Conservation (phyloP, 306 rosid species). For the Cucurbita ficifolia region DNA sequence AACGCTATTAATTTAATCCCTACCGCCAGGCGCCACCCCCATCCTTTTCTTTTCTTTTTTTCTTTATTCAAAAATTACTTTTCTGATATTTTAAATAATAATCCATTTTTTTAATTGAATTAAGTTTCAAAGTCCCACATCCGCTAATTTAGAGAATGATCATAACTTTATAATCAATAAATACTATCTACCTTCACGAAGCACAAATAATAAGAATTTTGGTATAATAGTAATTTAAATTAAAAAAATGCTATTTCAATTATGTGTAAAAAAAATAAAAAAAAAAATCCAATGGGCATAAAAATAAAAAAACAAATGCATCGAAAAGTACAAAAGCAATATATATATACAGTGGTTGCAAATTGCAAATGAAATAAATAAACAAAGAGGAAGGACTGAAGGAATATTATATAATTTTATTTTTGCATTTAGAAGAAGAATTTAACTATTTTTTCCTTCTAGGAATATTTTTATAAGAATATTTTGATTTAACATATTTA, state of each 20-base stretch:
- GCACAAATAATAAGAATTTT: too few relatives aligned
- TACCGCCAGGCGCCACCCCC: neutral
- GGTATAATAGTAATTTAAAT: too few relatives aligned
- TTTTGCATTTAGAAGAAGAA: too few relatives aligned
- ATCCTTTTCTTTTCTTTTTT: neutral
- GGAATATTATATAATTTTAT: neutral
- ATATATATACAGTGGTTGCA: neutral
- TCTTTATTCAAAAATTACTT: too few relatives aligned
- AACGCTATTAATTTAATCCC: neutral
- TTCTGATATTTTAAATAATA: too few relatives aligned
- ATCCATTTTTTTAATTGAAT: too few relatives aligned
- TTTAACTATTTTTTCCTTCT: too few relatives aligned
- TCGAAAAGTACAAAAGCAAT: neutral
- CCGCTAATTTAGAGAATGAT: neutral
- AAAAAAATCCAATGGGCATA: neutral
- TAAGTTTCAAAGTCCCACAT: too few relatives aligned
- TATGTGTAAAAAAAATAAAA: too few relatives aligned
- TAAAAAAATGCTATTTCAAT: neutral
- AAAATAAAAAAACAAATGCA: neutral
- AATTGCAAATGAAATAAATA: neutral
- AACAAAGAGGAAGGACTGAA: neutral
- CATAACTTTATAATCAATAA: too few relatives aligned
- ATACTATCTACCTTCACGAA: too few relatives aligned
- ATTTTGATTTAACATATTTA: neutral
- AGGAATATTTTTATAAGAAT: too few relatives aligned